Evolutionary conservation across 805 yeast species (phyloP), one percentile per base, ranked within the genome.

Genomic region (Saturnispora silvae): DNA sequence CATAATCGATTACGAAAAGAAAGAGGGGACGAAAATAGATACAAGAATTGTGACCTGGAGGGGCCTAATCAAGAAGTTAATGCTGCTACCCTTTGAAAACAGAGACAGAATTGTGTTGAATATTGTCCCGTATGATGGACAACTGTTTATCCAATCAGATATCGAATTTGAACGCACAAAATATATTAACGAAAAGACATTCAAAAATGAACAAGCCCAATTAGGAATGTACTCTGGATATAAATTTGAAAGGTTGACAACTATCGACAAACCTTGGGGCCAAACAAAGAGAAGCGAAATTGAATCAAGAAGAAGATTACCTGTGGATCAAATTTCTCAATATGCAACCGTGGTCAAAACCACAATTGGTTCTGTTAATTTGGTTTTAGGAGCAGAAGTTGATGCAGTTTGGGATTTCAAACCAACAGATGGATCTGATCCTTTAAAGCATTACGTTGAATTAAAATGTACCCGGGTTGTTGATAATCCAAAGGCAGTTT

Each of bases 361-460:
- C 0, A 94, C 95, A 3, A 75, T 89, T 13, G 96, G 95, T 7
- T 69, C 68, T 32, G 68, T 75, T 15, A 72, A 70, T 44, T 58
- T 85, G 31, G 55, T 83, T 5, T 56, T 86, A 31, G 95, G 86
- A 1, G 96, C 95, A 2, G 97, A 92, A 60, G 83, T 89, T 16
- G 97, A 89, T 57, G 81, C 96, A 54, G 79, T 81, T 9, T 81
- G 78, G 70, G 96, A 86, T 54, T 84, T 73, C 49, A 71, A 77
- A 45, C 85, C 87, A 3, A 44, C 40, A 2, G 52, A 50, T 34
- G 53, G 56, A 38, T 54, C 31, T 40, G 73, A 72, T 42, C 70
- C 76, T 17, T 61, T 84, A 31, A 56, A 67, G 4, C 94, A 84
- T 56, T 92, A 92, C 53, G 78, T 79, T 6, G 96, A 92, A 56